Percentiles rank a stretch among this genome's conserved stretches.
phyloP scores from a whole-genome alignment of 306 rosid species.

The Sicyos baderoa region DNA sequence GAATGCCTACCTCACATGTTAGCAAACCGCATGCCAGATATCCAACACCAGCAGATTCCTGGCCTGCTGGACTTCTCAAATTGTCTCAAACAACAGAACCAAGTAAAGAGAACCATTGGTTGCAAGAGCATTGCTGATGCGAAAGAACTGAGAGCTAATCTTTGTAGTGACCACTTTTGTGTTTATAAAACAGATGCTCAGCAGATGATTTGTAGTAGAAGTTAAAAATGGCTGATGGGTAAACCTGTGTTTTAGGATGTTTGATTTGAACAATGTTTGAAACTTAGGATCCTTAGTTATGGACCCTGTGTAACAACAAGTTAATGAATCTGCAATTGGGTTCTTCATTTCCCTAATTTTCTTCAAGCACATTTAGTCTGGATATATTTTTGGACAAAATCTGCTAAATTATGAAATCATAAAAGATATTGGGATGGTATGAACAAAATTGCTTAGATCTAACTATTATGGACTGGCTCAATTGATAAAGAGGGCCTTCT shows the following conservation, averaged over 20 bases:
- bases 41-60: slow-evolving; percentile 72
- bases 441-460: not conserved
- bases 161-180: not conserved
- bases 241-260: slow-evolving; percentile 4
- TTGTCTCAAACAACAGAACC: slow-evolving; percentile 36
- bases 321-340: not conserved
- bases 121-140: slow-evolving; percentile 11
- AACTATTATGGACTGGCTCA: no score
- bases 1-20: slow-evolving; percentile 36
- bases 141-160: slow-evolving; percentile 25
- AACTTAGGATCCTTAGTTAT: not conserved
- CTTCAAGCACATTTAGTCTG: not conserved
- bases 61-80: slow-evolving; percentile 75
- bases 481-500: no score
- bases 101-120: slow-evolving; percentile 13
- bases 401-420: not conserved
- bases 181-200: not conserved
- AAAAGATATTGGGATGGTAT: not conserved
- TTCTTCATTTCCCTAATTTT: not conserved
- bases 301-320: not conserved
- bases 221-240: not conserved
- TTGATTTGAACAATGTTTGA: not conserved
- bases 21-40: slow-evolving; percentile 92
- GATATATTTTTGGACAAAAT: not conserved
- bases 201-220: not conserved